Percentiles rank a stretch among this genome's conserved stretches.
Conservation (phyloP, 768 basidiomycete species). For the Leucogyrophana mollusca region DNA sequence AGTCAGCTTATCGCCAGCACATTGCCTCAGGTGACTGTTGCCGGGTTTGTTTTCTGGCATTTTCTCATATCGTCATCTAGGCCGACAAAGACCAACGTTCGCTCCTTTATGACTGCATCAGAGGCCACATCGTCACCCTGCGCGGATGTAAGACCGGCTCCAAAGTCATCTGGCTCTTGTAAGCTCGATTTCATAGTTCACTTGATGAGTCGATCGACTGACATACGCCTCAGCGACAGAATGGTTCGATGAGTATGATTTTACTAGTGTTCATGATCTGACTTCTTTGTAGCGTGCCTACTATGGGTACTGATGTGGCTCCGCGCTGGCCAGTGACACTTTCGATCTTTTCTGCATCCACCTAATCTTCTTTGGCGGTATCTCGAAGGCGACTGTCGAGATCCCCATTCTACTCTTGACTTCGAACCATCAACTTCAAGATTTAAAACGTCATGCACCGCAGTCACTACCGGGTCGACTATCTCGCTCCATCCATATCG, state of each 20-base stretch:
- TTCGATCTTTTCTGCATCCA: slow-evolving; percentile 26
- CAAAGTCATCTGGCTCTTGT: slow-evolving; percentile 90
- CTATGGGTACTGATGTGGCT: slow-evolving; percentile 49
- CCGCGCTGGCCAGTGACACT: slow-evolving; percentile 20
- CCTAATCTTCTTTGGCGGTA: slow-evolving; percentile 19
- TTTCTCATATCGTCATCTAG: slow-evolving; percentile 33
- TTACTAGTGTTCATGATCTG: slow-evolving; percentile 6
- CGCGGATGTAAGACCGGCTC: slow-evolving; percentile 90
- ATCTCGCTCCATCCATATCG: slow-evolving; percentile 31
- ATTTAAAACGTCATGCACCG: slow-evolving; percentile 16
- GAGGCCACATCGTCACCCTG: slow-evolving; percentile 86
- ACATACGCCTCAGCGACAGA: slow-evolving; percentile 43
- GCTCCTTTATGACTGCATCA: slow-evolving; percentile 79
- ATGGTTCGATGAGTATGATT: slow-evolving; percentile 39
- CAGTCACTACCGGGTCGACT: slow-evolving; percentile 15
- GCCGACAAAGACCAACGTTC: slow-evolving; percentile 86
- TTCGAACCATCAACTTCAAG: slow-evolving; percentile 19
- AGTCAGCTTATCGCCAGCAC: slow-evolving; percentile 85
- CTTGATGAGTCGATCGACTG: neutral
- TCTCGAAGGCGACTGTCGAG: slow-evolving; percentile 7
- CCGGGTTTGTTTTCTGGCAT: neutral
- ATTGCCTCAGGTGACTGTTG: slow-evolving; percentile 57
- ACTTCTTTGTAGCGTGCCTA: slow-evolving; percentile 52
- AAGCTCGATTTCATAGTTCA: slow-evolving; percentile 17
- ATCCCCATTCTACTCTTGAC: slow-evolving; percentile 10